A percentile compares a stretch with the other conserved stretches of the same genome.
phyloP scores from a whole-genome alignment of 495 filamentous ascomycete species.

The Tetracladium setigerum region DNA sequence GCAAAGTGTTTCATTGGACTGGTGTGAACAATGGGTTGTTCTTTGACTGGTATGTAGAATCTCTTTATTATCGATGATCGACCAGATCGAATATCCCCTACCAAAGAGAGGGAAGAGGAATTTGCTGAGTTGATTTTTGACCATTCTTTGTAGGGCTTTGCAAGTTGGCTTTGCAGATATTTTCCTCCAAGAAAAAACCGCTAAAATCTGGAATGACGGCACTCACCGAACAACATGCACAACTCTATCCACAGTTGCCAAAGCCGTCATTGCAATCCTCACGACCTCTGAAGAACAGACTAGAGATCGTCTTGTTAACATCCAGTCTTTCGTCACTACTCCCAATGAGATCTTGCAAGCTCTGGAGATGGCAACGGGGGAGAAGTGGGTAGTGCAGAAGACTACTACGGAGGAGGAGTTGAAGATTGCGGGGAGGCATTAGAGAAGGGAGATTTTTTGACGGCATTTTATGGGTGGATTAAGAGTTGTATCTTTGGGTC shows the following conservation, averaged over 20 bases:
- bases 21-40: slow-evolving; percentile 37
- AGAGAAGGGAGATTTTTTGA: slow-evolving; percentile 28
- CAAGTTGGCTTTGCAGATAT: slow-evolving; percentile 24
- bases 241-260: slow-evolving; percentile 36
- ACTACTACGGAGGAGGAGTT: slow-evolving; percentile 36
- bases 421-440: slow-evolving; percentile 30
- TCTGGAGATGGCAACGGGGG: slow-evolving; percentile 44
- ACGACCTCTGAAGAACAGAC: slow-evolving; percentile 28
- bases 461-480: too few species aligned
- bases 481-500: too few species aligned
- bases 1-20: slow-evolving; percentile 36
- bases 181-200: slow-evolving; percentile 22
- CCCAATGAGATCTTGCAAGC: slow-evolving; percentile 41
- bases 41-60: slow-evolving; percentile 25
- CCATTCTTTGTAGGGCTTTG: slow-evolving; percentile 13
- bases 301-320: slow-evolving; percentile 33
- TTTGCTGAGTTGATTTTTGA: neutral
- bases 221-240: slow-evolving; percentile 24
- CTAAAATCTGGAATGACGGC: slow-evolving; percentile 30
- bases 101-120: too few species aligned
- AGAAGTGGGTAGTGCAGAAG: slow-evolving; percentile 46
- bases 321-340: slow-evolving; percentile 34
- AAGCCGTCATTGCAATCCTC: slow-evolving; percentile 32
- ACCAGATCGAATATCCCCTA: neutral
- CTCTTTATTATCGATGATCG: neutral